phyloP scores from a whole-genome alignment of 192 early-diverging fungal species.

The Cladochytrium replicatum region DNA sequence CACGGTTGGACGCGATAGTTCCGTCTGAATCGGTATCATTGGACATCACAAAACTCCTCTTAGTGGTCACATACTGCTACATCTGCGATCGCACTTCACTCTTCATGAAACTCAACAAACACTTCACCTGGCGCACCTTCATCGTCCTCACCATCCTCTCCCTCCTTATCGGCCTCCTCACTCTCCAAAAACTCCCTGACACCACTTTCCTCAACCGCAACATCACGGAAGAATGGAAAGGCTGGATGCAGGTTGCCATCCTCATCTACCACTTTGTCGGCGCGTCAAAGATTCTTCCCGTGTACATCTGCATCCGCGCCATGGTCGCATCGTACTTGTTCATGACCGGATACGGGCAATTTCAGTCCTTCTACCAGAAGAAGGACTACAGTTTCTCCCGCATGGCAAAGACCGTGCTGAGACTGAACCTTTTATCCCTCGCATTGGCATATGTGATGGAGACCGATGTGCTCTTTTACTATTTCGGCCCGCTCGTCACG shows the following conservation, averaged over 20 bases:
- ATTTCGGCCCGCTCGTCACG: conserved; percentile 66
- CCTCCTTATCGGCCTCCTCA: conserved; percentile 31
- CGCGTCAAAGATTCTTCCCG: conserved; percentile 46
- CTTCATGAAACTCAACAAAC: conserved; percentile 58
- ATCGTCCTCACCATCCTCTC: conserved; percentile 25
- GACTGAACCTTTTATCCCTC: conserved; percentile 59
- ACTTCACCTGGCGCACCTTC: conserved; percentile 38
- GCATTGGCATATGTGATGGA: conserved; percentile 56
- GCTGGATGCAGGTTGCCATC: conserved; percentile 74
- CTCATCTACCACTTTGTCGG: conserved; percentile 64
- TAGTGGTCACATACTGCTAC: conserved; percentile 49
- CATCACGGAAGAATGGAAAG: conserved; percentile 81
- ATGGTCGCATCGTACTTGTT: conserved; percentile 71
- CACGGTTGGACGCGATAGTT: too few relatives aligned
- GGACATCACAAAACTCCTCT: conserved; percentile 40
- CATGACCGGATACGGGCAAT: conserved; percentile 77
- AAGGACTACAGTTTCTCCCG: conserved; percentile 54
- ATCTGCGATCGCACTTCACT: conserved; percentile 57
- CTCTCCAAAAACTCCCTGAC: conserved; percentile 34
- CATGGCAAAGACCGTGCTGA: conserved; percentile 49
- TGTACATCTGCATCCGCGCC: conserved; percentile 65
- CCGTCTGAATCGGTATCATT: conserved; percentile 33
- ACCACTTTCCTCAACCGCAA: conserved; percentile 58
- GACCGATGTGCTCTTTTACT: conserved; percentile 63
- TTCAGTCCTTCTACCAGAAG: conserved; percentile 60